phyloP scores from a whole-genome alignment of 1,284 basidiomycete genomes.

The Malassezia slooffiae region DNA sequence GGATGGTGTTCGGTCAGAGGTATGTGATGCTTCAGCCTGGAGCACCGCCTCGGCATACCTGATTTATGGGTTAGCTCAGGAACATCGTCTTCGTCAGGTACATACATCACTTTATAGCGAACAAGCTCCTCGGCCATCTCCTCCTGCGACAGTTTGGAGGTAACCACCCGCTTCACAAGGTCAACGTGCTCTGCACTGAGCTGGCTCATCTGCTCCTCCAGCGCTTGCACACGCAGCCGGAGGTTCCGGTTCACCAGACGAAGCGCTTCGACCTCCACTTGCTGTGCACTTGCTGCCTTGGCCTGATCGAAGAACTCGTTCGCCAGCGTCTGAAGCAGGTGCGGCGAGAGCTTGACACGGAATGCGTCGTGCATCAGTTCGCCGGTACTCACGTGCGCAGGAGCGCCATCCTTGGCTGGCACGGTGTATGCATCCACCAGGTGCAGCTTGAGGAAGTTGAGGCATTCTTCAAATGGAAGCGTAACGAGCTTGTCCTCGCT shows the following conservation, averaged over 20 bases:
- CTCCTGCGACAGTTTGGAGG: slow-evolving; percentile 42
- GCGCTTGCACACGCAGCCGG: slow-evolving; percentile 26
- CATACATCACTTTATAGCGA: slow-evolving; percentile 40
- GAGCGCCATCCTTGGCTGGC: too few relatives aligned
- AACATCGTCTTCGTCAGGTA: too few relatives aligned
- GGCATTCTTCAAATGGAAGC: slow-evolving; percentile 31
- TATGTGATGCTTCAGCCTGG: slow-evolving; percentile 16
- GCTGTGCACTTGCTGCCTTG: slow-evolving; percentile 32
- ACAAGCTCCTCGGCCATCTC: slow-evolving; percentile 44
- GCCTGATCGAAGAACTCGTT: slow-evolving; percentile 40
- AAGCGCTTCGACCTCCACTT: slow-evolving; percentile 37
- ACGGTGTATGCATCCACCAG: slow-evolving; percentile 34
- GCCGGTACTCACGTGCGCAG: slow-evolving; percentile 20
- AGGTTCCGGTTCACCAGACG: slow-evolving; percentile 42
- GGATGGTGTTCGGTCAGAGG: too few relatives aligned
- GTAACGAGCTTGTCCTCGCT: slow-evolving; percentile 59
- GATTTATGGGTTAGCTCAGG: not conserved
- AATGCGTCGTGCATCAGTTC: slow-evolving; percentile 41
- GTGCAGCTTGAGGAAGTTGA: slow-evolving; percentile 30
- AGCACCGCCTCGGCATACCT: slow-evolving; percentile 31
- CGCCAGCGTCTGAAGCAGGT: slow-evolving; percentile 33
- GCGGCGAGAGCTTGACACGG: slow-evolving; percentile 34
- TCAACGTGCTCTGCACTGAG: slow-evolving; percentile 42
- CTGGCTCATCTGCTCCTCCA: slow-evolving; percentile 34
- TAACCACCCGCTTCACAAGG: slow-evolving; percentile 39